These are phyloP conservation scores for Trametes polyzona DNA, from an alignment of 1,284 basidiomycete species.

Conservation along the genomic window DNA sequence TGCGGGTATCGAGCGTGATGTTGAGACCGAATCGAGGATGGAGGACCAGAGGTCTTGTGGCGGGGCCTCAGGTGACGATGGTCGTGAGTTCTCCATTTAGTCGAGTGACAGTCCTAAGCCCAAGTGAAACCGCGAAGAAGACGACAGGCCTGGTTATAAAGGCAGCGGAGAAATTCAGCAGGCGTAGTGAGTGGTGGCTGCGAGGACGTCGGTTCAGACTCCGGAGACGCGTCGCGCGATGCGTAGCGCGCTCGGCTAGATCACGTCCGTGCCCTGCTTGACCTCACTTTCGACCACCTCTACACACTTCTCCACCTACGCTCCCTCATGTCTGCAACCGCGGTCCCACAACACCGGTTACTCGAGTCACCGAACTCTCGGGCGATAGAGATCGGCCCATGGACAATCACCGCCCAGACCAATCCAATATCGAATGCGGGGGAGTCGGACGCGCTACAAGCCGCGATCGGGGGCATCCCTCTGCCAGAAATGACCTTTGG, in stretches of 20 bases:
- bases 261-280: not conserved
- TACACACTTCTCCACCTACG: not conserved
- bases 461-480: slow-evolving; percentile 66
- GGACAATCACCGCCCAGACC: slow-evolving; percentile 67
- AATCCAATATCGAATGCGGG: slow-evolving; percentile 78
- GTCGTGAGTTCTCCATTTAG: slow-evolving; percentile 59
- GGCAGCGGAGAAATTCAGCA: not conserved
- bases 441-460: slow-evolving; percentile 72
- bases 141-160: too few species aligned
- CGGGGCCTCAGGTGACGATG: slow-evolving; percentile 67
- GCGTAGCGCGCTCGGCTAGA: slow-evolving; percentile 15
- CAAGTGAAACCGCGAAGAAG: too few species aligned
- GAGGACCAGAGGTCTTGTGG: slow-evolving; percentile 89
- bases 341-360: slow-evolving; percentile 59
- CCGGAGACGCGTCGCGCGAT: slow-evolving; percentile 25
- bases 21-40: slow-evolving; percentile 88
- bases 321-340: slow-evolving; percentile 47
- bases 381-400: slow-evolving; percentile 64
- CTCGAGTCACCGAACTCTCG: slow-evolving; percentile 68
- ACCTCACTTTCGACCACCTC: not conserved
- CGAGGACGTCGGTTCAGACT: slow-evolving; percentile 18
- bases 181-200: not conserved
- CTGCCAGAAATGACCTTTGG: slow-evolving; percentile 99
- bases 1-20: slow-evolving; percentile 80
- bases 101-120: too few species aligned